These are phyloP conservation scores for Chalciporus sp. DNA, from an alignment of 1,284 basidiomycete species.

Conservation along the genomic window DNA sequence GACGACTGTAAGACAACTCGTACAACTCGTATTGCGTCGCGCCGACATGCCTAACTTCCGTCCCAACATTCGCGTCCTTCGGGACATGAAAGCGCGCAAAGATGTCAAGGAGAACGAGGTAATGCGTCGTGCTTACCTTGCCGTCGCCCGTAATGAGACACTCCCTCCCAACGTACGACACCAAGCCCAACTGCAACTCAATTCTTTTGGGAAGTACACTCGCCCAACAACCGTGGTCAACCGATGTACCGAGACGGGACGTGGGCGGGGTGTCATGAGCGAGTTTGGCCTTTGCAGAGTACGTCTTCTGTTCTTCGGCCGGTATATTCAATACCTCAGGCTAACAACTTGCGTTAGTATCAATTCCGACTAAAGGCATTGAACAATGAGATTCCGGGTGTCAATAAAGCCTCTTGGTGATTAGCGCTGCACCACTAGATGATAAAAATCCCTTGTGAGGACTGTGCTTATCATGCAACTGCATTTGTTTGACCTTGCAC, in stretches of 20 bases:
- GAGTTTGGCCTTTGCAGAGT: conserved; percentile 91
- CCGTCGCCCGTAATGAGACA: conserved; percentile 86
- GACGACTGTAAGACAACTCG: neutral
- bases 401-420: conserved; percentile 90
- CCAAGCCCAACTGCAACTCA: conserved; percentile 94
- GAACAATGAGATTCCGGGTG: conserved; percentile 79
- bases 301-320: conserved; percentile 39
- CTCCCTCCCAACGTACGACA: conserved; percentile 86
- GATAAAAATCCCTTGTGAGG: neutral
- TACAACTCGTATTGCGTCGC: neutral
- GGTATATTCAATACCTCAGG: neutral
- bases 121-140: conserved; percentile 84
- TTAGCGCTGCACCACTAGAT: neutral
- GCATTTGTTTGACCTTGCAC: neutral
- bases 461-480: neutral
- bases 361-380: conserved; percentile 88
- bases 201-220: conserved; percentile 82
- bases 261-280: conserved; percentile 84
- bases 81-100: conserved; percentile 76
- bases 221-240: conserved; percentile 87
- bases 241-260: conserved; percentile 82
- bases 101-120: conserved; percentile 78
- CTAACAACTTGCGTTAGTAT: conserved; percentile 51
- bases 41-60: conserved; percentile 49
- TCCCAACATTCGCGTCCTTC: conserved; percentile 62